phyloP scores from a whole-genome alignment of 225 moss, liverwort and hornwort species.

The Bryoerythrophyllum caledonicum region DNA sequence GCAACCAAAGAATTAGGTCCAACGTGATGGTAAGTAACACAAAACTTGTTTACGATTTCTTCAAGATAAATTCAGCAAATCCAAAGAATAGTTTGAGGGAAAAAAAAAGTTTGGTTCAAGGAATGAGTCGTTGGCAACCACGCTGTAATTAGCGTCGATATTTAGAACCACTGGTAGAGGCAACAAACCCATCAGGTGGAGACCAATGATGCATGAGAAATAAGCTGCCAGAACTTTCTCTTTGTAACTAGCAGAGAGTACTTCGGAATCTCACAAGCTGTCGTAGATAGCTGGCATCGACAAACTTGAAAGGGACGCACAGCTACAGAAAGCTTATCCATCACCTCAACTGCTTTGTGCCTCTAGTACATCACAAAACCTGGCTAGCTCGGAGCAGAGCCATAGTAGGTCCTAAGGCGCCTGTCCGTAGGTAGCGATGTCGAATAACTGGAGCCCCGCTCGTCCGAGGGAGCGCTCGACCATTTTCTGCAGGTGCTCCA shows the following conservation, averaged over 20 bases:
- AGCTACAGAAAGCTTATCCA: neutral
- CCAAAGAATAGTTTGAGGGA: neutral
- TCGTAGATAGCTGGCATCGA: neutral
- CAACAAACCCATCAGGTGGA: neutral
- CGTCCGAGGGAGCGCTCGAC: constrained; percentile 22
- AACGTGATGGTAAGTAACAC: neutral
- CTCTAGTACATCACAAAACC: constrained; percentile 34
- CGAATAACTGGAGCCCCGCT: constrained; percentile 50
- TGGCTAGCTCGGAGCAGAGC: constrained; percentile 54
- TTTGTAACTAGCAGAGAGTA: neutral
- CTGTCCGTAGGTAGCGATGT: constrained; percentile 58
- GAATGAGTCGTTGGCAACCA: neutral
- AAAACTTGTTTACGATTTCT: neutral
- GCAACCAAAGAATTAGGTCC: neutral
- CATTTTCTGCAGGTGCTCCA: constrained; percentile 6
- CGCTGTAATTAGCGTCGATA: neutral
- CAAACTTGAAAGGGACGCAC: neutral
- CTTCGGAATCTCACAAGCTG: neutral
- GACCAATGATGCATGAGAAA: neutral
- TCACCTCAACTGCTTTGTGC: neutral
- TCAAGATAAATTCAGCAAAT: neutral
- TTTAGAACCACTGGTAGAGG: neutral
- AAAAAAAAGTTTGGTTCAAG: neutral
- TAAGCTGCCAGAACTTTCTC: neutral
- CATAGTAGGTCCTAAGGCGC: constrained; percentile 65